phyloP scores from a whole-genome alignment of 2,329 filamentous ascomycete genomes.

The Leptographium procerum region DNA sequence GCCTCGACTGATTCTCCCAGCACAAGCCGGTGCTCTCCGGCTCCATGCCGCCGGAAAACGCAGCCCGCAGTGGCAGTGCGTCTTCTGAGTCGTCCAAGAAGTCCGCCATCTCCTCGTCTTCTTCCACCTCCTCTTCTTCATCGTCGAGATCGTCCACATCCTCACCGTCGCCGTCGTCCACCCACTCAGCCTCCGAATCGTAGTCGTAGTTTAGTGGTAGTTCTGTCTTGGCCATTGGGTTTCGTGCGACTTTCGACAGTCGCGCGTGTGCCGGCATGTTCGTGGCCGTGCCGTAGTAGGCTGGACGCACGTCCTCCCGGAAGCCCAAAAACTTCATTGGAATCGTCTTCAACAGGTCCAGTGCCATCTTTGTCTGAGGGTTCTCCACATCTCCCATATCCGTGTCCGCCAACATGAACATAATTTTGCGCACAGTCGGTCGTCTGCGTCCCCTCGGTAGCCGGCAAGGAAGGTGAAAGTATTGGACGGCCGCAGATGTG shows the following conservation, averaged over 20 bases:
- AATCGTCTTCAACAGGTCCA: slow-evolving; percentile 35
- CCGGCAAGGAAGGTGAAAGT: slow-evolving; percentile 31
- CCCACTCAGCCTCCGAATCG: slow-evolving; percentile 78
- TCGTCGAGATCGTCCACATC: slow-evolving; percentile 59
- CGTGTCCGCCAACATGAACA: slow-evolving; percentile 27
- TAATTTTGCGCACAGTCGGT: slow-evolving; percentile 48
- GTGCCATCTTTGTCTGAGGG: slow-evolving; percentile 24
- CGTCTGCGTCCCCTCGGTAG: slow-evolving; percentile 15
- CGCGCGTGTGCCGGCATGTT: slow-evolving; percentile 40
- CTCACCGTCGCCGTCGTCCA: slow-evolving; percentile 62
- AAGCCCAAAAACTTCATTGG: slow-evolving; percentile 54
- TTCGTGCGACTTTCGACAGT: slow-evolving; percentile 38
- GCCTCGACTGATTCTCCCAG: slow-evolving; percentile 55
- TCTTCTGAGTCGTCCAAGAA: slow-evolving; percentile 87
- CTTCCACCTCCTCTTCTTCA: slow-evolving; percentile 56
- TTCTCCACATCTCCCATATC: slow-evolving; percentile 29
- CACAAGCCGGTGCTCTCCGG: slow-evolving; percentile 71
- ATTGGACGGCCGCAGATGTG: slow-evolving; percentile 23
- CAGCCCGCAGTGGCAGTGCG: slow-evolving; percentile 39
- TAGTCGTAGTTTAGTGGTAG: slow-evolving; percentile 69
- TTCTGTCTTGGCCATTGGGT: slow-evolving; percentile 38
- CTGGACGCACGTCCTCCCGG: slow-evolving; percentile 52
- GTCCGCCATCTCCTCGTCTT: slow-evolving; percentile 78
- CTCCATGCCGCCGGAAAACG: slow-evolving; percentile 57
- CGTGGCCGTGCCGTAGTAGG: slow-evolving; percentile 65